Base-by-base conservation (phyloP, 1,139 yeast species). In the Arxiozyma slooffiae region DNA sequence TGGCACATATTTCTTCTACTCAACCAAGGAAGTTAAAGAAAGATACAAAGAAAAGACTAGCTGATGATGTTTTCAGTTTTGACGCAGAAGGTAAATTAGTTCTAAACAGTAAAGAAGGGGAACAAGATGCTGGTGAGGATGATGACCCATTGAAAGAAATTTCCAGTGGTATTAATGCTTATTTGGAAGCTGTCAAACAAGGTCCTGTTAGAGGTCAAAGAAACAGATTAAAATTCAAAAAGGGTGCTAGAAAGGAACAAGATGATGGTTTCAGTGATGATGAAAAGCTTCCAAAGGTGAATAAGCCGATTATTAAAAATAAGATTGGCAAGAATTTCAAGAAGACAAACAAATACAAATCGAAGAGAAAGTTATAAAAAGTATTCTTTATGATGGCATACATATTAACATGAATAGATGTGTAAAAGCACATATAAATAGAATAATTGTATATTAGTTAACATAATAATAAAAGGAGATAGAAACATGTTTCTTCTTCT, bases 131-230 rank as follows among this genome's bases (percentile, higher is more conserved):
- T 26, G 70, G 66, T 18, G 76, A n/a, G n/a, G n/a, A 73, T 6
- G 80, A 76, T 46, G 85, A 80, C 66, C 79, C 80, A 49, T 68
- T 81, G 59, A 61, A 62, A 49, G 55, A 69, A 6, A 60, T 70
- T 43, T 67, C 72, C 1, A 72, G 73, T 48, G 94, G 96, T 24
- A 79, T 90, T 56, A 87, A 87, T 66, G 97, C 97, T 1, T 92
- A 92, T 66, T 79, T 89, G 59, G 96, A 88, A 57, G 98, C 97
- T 14, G 88, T 92, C 40, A 84, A 81, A 67, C 87, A 84, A 60
- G 97, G 92, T 34, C 97, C 98, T 41, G 80, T 87, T 5, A 82
- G 95, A 69, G 96, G 97, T 52, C 96, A 87, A 72, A 81, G 80
- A 72, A 88, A 89, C 69, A 88, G 81, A 72, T 78, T 89, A 76